Evolutionary conservation across 2,329 filamentous ascomycete genomes (phyloP).

Genomic region (Cephalotrichum gorgonifer): DNA sequence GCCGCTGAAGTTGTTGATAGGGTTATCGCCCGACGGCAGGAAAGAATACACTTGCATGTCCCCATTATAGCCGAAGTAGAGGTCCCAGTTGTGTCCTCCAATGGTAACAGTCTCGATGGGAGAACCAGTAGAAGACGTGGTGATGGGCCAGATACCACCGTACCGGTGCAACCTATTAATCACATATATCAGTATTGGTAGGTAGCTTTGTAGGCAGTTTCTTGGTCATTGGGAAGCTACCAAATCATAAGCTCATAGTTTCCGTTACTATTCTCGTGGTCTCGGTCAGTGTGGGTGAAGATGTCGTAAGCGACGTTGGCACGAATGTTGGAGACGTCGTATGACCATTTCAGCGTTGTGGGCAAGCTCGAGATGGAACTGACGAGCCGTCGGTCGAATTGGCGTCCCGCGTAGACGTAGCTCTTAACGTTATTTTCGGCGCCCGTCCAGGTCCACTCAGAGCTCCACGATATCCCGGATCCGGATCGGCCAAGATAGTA

Average conservation of each 20-base stretch:
- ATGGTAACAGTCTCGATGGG: constrained; percentile 35
- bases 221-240: constrained; percentile 15
- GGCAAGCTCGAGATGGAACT: constrained; percentile 22
- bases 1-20: constrained; percentile 37
- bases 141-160: constrained; percentile 41
- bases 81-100: constrained; percentile 28
- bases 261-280: constrained; percentile 22
- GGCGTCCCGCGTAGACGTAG: constrained; percentile 28
- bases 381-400: constrained; percentile 19
- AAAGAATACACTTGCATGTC: constrained; percentile 28
- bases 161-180: constrained; percentile 39
- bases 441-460: constrained; percentile 30
- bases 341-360: constrained; percentile 26
- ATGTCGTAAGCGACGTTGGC: constrained; percentile 54
- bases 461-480: constrained; percentile 25
- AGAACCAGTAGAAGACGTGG: constrained; percentile 21
- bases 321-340: constrained; percentile 36
- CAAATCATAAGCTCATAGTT: constrained; percentile 58
- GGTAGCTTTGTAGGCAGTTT: not conserved
- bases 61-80: constrained; percentile 46
- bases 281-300: constrained; percentile 37
- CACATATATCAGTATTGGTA: constrained; percentile 11
- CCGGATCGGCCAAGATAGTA: constrained; percentile 20
- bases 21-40: constrained; percentile 14
- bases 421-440: constrained; percentile 28